Conservation (phyloP, 257 asterid genomes). For the Solanum etuberosum region DNA sequence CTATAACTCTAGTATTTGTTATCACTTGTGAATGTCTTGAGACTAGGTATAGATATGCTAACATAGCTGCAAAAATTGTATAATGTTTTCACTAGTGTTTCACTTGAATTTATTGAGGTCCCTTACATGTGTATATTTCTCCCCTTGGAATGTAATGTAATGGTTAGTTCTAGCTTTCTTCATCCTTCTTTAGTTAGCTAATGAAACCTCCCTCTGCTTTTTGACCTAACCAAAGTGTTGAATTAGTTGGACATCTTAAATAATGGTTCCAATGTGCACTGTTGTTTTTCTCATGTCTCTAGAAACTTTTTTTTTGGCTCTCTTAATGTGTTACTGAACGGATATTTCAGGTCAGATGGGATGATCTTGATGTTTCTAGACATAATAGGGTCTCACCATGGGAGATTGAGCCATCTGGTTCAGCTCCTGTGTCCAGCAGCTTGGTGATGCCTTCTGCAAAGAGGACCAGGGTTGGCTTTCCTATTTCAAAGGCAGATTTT, state of each 20-base stretch:
- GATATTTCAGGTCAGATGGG: slow-evolving; percentile 85
- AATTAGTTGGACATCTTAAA: background rate
- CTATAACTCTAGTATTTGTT: background rate
- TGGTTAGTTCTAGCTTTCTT: background rate
- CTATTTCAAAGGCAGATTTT: slow-evolving; percentile 41
- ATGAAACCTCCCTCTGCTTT: background rate
- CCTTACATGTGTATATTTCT: background rate
- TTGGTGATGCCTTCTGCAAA: slow-evolving; percentile 54
- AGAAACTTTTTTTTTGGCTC: background rate
- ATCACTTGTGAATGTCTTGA: background rate
- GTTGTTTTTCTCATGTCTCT: background rate
- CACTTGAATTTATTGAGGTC: background rate
- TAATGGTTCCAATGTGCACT: background rate
- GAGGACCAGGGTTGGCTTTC: slow-evolving; percentile 61
- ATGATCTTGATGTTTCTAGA: slow-evolving; percentile 64
- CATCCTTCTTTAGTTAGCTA: background rate
- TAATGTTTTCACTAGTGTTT: background rate
- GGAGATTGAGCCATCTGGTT: slow-evolving; percentile 81
- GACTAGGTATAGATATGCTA: background rate
- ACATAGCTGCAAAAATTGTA: background rate
- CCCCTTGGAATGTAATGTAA: background rate
- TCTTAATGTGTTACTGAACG: background rate
- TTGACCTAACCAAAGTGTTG: background rate
- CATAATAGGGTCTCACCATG: slow-evolving; percentile 90
- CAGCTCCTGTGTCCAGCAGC: slow-evolving; percentile 49